These are phyloP conservation scores for Effrenium voratum DNA, from an alignment of 73 alveolate genomes.

Conservation along the genomic window DNA sequence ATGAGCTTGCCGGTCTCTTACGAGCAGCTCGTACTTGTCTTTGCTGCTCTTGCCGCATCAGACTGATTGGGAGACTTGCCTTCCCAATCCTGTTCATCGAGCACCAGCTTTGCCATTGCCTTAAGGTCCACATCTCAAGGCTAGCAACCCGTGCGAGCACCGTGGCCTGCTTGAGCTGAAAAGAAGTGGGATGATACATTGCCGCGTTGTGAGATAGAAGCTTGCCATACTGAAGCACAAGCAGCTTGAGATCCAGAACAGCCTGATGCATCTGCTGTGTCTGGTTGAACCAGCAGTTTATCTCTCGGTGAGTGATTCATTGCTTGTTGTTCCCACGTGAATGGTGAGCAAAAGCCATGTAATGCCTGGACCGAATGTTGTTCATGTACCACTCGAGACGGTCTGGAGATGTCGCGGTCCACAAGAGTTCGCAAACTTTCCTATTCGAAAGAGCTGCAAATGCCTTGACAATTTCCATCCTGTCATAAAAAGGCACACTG, in stretches of 20 bases:
- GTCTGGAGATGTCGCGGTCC: background rate
- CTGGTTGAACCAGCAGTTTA: slow-evolving; percentile 38
- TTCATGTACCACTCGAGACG: slow-evolving; percentile 29
- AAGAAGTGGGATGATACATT: background rate
- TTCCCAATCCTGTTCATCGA: too few relatives aligned
- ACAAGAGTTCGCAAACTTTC: background rate
- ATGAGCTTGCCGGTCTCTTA: too few relatives aligned
- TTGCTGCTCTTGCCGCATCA: too few relatives aligned
- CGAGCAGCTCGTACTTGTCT: too few relatives aligned
- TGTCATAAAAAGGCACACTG: background rate
- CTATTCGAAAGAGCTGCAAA: slow-evolving; percentile 32
- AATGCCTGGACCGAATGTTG: slow-evolving; percentile 1
- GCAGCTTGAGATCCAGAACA: slow-evolving; percentile 4
- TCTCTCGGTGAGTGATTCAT: slow-evolving; percentile 48
- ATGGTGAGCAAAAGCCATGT: background rate
- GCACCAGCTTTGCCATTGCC: too few relatives aligned
- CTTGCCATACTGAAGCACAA: background rate
- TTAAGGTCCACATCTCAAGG: too few relatives aligned
- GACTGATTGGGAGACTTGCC: too few relatives aligned
- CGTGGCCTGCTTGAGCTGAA: too few relatives aligned
- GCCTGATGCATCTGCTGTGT: slow-evolving; percentile 7
- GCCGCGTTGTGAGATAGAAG: slow-evolving; percentile 10
- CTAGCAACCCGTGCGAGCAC: too few relatives aligned
- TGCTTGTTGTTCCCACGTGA: background rate
- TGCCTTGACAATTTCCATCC: background rate